Percentiles rank a stretch among this genome's conserved stretches.
Conservation (phyloP, 108 stramenopile genomes). For the Bacterosira constricta region DNA sequence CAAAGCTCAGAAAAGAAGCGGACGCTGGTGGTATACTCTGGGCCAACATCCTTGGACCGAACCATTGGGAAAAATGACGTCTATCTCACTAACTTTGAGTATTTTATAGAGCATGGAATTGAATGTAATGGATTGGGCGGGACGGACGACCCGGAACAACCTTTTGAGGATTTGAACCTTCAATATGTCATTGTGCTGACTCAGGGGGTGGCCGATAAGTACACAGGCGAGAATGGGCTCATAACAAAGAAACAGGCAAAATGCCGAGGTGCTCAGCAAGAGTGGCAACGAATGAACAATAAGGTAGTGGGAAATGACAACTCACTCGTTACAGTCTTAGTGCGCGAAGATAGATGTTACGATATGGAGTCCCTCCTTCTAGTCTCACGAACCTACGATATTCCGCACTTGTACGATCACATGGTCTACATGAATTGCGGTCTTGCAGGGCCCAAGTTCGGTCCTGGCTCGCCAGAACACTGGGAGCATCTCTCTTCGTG, state of each 20-base stretch:
- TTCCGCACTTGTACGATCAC: conserved; percentile 46
- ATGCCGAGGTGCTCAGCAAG: conserved; percentile 21
- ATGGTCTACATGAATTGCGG: conserved; percentile 63
- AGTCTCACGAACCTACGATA: conserved; percentile 19
- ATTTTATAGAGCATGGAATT: conserved; percentile 54
- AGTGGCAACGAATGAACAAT: conserved; percentile 1
- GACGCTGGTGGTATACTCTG: conserved; percentile 56
- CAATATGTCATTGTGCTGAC: conserved; percentile 48
- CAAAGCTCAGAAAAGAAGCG: conserved; percentile 29
- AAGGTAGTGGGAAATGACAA: conserved; percentile 5
- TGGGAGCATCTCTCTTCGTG: conserved; percentile 28
- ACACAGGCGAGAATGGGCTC: conserved; percentile 29
- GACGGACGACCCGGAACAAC: neutral
- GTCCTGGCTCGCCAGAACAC: conserved; percentile 25
- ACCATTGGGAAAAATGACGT: conserved; percentile 55
- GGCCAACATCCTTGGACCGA: conserved; percentile 50
- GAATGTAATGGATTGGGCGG: conserved; percentile 43
- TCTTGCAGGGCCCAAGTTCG: conserved; percentile 50
- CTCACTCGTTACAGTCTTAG: conserved; percentile 34
- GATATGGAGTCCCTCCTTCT: conserved; percentile 57
- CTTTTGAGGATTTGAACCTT: conserved; percentile 22
- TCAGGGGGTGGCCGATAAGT: conserved; percentile 39
- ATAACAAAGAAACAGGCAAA: conserved; percentile 32
- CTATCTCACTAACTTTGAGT: conserved; percentile 57
- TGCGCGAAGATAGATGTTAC: conserved; percentile 50